These are phyloP conservation scores for Cubamyces sp. DNA, from an alignment of 768 basidiomycete genomes.

Conservation along the genomic window DNA sequence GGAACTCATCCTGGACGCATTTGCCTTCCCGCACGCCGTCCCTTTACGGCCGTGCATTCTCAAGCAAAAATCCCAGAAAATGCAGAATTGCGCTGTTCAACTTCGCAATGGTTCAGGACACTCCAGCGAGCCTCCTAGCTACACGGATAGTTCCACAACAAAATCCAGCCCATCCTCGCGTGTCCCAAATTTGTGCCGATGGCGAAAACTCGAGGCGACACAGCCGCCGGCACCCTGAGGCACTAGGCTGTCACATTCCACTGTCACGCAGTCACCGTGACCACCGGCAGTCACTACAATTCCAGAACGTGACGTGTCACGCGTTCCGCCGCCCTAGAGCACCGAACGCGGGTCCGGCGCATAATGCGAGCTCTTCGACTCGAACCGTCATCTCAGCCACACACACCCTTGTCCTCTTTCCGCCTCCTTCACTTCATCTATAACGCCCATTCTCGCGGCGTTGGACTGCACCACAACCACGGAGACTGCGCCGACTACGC, in stretches of 20 bases:
- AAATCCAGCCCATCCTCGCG: slow-evolving; percentile 5
- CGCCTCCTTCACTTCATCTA: not conserved
- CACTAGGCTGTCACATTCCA: slow-evolving; percentile 4
- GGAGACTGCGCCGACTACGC: slow-evolving; percentile 13
- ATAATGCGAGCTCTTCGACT: slow-evolving; percentile 15
- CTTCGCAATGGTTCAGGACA: not conserved
- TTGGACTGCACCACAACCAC: slow-evolving; percentile 3
- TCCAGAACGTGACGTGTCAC: slow-evolving; percentile 1
- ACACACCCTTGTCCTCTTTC: slow-evolving; percentile 4
- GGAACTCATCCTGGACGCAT: slow-evolving; percentile 22
- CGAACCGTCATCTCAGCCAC: slow-evolving; percentile 25
- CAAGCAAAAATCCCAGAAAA: slow-evolving; percentile 7
- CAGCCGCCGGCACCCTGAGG: slow-evolving; percentile 22
- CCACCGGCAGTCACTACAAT: slow-evolving; percentile 12
- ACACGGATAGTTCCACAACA: not conserved
- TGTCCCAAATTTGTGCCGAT: slow-evolving; percentile 25
- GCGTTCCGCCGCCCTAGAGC: not conserved
- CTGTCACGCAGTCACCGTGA: slow-evolving; percentile 12
- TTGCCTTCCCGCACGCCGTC: slow-evolving; percentile 19
- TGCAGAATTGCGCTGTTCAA: not conserved
- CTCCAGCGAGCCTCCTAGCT: not conserved
- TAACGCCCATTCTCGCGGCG: slow-evolving; percentile 12
- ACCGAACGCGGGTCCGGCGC: slow-evolving; percentile 18
- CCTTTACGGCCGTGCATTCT: not conserved
- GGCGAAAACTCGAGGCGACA: slow-evolving; percentile 25